Evolutionary conservation across 371 early-diverging fungal genomes (phyloP).

Genomic region (Mucor saturninus): DNA sequence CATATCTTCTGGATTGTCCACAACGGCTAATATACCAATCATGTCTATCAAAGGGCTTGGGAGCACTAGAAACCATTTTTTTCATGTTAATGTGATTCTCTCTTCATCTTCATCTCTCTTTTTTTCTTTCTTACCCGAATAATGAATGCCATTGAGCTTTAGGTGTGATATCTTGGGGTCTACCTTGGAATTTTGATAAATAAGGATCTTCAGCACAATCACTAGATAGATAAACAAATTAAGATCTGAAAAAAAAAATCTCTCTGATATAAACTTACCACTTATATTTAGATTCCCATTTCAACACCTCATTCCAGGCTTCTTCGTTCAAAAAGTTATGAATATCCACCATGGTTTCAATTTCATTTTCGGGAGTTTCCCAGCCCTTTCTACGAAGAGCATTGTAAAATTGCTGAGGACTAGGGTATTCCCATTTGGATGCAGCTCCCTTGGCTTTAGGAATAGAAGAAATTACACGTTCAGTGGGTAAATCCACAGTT

Average conservation of each 20-base stretch:
- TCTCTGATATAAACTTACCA: conserved; percentile 52
- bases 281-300: conserved; percentile 86
- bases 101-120: background rate
- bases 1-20: conserved; percentile 73
- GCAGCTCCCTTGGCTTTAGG: conserved; percentile 52
- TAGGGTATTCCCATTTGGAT: conserved; percentile 92
- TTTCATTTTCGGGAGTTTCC: conserved; percentile 89
- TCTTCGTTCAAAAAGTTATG: conserved; percentile 97
- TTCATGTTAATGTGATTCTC: background rate
- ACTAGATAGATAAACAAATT: conserved; percentile 25
- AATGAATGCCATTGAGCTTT: conserved; percentile 73
- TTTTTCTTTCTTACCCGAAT: conserved; percentile 51
- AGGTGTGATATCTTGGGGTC: conserved; percentile 78
- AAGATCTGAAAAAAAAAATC: background rate
- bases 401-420: conserved; percentile 95
- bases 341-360: conserved; percentile 94
- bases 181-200: conserved; percentile 81
- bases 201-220: conserved; percentile 67
- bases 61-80: conserved; percentile 43
- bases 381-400: conserved; percentile 93
- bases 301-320: conserved; percentile 91
- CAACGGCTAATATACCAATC: conserved; percentile 82
- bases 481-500: conserved; percentile 68
- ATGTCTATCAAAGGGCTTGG: conserved; percentile 80
- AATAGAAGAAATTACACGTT: conserved; percentile 70